Percentiles rank a stretch among this genome's conserved stretches.
Evolutionary conservation across 2,329 filamentous ascomycete genomes (phyloP).

Genomic region (Arthrocladium fulminans): DNA sequence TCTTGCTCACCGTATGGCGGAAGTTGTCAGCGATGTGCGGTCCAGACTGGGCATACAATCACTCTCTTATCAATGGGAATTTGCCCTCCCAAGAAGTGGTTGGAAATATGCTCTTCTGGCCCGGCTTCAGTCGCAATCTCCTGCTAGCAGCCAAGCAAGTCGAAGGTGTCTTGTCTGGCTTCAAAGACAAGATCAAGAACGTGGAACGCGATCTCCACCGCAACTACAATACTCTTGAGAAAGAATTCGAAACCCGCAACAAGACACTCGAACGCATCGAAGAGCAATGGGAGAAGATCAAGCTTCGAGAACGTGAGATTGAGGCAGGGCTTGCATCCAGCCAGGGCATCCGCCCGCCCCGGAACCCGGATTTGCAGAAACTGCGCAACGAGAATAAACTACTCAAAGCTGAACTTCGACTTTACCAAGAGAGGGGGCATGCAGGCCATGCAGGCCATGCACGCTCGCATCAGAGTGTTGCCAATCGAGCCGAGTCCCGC

Average conservation of each 20-base stretch:
- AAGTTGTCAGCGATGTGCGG: constrained; percentile 78
- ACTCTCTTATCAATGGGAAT: constrained; percentile 80
- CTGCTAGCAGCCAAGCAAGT: constrained; percentile 78
- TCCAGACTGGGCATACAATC: constrained; percentile 81
- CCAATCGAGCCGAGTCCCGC: constrained; percentile 15
- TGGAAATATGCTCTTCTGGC: constrained; percentile 63
- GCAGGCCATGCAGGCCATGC: constrained; percentile 17
- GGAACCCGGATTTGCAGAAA: constrained; percentile 48
- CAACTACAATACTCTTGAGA: constrained; percentile 80
- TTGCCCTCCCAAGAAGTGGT: constrained; percentile 79
- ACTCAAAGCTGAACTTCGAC: constrained; percentile 54
- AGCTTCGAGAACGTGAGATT: constrained; percentile 22
- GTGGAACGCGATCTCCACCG: constrained; percentile 88
- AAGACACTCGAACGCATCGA: constrained; percentile 87
- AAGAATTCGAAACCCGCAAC: constrained; percentile 65
- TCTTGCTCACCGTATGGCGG: constrained; percentile 85
- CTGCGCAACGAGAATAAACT: constrained; percentile 53
- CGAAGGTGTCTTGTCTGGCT: constrained; percentile 67
- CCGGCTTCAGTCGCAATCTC: constrained; percentile 83
- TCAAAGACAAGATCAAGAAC: constrained; percentile 68
- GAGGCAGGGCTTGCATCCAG: constrained; percentile 13
- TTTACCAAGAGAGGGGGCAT: constrained; percentile 44
- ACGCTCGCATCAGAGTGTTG: constrained; percentile 11
- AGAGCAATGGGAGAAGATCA: constrained; percentile 59
- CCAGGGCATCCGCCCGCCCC: constrained; percentile 13